Conservation (phyloP, 106 monocot genomes). For the Ottelia alismoides region DNA sequence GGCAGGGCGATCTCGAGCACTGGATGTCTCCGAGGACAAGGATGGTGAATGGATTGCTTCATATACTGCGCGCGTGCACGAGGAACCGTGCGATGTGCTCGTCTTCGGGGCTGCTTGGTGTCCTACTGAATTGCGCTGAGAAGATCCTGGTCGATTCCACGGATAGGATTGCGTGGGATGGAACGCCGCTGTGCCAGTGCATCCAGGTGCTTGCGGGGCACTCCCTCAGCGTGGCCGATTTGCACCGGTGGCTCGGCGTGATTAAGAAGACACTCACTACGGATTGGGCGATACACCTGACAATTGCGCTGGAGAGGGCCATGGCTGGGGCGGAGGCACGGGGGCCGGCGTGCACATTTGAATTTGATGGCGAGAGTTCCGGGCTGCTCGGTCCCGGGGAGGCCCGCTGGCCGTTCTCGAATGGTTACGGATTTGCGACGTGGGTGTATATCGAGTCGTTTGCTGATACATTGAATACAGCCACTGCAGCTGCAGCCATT, state of each 20-base stretch:
- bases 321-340: conserved; percentile 45
- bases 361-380: conserved; percentile 97
- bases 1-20: conserved; percentile 33
- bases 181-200: conserved; percentile 42
- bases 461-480: conserved; percentile 83
- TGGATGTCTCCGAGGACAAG: conserved; percentile 62
- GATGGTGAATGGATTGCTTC: conserved; percentile 61
- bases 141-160: conserved; percentile 20
- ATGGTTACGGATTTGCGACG: conserved; percentile 84
- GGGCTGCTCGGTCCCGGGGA: conserved; percentile 86
- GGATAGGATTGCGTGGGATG: conserved; percentile 37
- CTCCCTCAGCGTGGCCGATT: conserved; percentile 57
- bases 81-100: conserved; percentile 90
- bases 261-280: conserved; percentile 39
- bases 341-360: conserved; percentile 74
- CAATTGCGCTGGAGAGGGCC: conserved; percentile 75
- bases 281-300: conserved; percentile 49
- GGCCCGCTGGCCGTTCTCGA: conserved; percentile 86
- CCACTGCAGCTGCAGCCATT: conserved; percentile 89
- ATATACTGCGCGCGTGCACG: conserved; percentile 48
- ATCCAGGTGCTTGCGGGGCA: conserved; percentile 70
- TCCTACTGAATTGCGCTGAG: conserved; percentile 40
- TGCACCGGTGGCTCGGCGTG: conserved; percentile 58
- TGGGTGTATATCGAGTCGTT: conserved; percentile 96
- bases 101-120: conserved; percentile 40